Evolutionary conservation across 345 rosid genomes (phyloP).

Genomic region (Trapa incisa): DNA sequence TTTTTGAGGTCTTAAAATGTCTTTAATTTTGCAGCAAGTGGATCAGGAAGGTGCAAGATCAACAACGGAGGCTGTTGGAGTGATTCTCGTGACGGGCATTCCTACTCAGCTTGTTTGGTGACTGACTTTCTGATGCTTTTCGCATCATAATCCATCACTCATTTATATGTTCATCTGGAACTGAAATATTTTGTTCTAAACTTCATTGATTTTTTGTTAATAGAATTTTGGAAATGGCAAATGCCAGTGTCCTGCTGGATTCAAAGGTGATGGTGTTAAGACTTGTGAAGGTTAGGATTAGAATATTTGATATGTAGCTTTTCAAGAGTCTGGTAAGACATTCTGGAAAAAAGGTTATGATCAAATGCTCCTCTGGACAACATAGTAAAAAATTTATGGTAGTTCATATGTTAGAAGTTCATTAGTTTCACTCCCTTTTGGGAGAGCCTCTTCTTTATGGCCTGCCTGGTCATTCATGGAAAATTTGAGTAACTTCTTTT

Average conservation of each 20-base stretch:
- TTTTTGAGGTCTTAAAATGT: not conserved
- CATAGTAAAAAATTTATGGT: not conserved
- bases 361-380: not conserved
- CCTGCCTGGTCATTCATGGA: not conserved
- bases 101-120: conserved; percentile 68
- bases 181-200: not conserved
- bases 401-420: not conserved
- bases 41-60: conserved; percentile 64
- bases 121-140: conserved; percentile 11
- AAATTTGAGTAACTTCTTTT: too few species aligned
- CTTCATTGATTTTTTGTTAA: conserved; percentile 9
- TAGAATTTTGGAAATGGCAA: conserved; percentile 62
- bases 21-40: conserved; percentile 34
- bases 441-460: not conserved
- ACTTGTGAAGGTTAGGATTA: conserved; percentile 56
- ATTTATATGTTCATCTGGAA: not conserved
- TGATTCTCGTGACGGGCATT: conserved; percentile 32
- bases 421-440: not conserved
- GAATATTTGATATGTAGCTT: not conserved
- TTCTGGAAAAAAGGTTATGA: not conserved
- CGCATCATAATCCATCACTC: not conserved
- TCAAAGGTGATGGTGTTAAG: conserved; percentile 77
- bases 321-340: not conserved
- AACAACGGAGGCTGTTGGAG: conserved; percentile 79
- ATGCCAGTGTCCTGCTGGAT: conserved; percentile 86